phyloP scores from a whole-genome alignment of 1,139 yeast genomes.

The Yamadazyma diospyri region DNA sequence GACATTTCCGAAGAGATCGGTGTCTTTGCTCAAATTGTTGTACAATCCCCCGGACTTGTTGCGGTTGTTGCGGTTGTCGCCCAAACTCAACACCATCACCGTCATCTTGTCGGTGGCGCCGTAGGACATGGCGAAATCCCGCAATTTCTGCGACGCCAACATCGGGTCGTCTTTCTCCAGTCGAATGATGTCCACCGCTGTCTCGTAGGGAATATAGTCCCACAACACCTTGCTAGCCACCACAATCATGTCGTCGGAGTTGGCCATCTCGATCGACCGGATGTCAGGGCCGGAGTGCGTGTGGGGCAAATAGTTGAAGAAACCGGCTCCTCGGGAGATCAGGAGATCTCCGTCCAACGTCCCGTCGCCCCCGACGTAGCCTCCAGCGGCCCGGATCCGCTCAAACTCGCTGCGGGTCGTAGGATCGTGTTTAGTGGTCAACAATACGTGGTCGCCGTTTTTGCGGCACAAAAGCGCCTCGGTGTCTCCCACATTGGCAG shows the following conservation, averaged over 20 bases:
- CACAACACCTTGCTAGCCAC: constrained; percentile 82
- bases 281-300: constrained; percentile 87
- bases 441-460: constrained; percentile 72
- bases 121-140: constrained; percentile 92
- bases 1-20: constrained; percentile 35
- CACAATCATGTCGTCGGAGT: constrained; percentile 81
- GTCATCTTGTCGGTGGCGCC: constrained; percentile 84
- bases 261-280: constrained; percentile 55
- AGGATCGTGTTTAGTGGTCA: constrained; percentile 84
- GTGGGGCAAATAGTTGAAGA: constrained; percentile 81
- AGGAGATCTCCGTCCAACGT: constrained; percentile 78
- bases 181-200: constrained; percentile 87
- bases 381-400: constrained; percentile 87
- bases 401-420: constrained; percentile 78
- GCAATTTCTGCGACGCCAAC: constrained; percentile 86
- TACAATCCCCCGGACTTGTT: constrained; percentile 31
- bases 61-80: constrained; percentile 32
- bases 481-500: constrained; percentile 91
- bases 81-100: constrained; percentile 75
- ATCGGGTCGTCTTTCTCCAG: constrained; percentile 81
- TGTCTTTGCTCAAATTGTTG: constrained; percentile 39
- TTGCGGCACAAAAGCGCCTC: constrained; percentile 76
- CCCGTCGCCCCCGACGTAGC: constrained; percentile 83
- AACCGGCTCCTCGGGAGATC: constrained; percentile 91
- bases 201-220: constrained; percentile 78